Percentiles rank a stretch among this genome's conserved stretches.
Conservation (phyloP, 805 yeast species). For the Barnettozyma pratensis region DNA sequence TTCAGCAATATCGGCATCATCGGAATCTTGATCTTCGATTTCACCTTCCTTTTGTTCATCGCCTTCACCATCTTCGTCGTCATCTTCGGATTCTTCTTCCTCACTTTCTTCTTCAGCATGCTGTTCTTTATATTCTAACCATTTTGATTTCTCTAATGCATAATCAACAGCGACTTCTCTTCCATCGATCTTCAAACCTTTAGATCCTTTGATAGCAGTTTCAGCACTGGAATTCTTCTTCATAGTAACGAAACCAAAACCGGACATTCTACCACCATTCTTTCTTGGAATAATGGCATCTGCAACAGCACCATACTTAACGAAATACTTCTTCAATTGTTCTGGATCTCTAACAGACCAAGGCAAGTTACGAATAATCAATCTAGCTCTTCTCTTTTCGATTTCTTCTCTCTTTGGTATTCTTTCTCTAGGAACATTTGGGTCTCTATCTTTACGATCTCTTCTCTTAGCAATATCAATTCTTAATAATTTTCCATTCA, state of each 20-base stretch:
- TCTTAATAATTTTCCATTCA: conserved; percentile 61
- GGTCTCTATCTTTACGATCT: conserved; percentile 49
- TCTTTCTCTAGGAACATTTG: neutral
- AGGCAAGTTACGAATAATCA: conserved; percentile 88
- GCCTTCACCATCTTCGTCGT: conserved; percentile 22
- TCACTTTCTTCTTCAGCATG: conserved; percentile 31
- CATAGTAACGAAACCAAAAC: conserved; percentile 94
- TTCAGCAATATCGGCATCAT: conserved; percentile 24
- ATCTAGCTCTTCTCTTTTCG: conserved; percentile 80
- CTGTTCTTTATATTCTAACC: conserved; percentile 55
- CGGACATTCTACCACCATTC: conserved; percentile 83
- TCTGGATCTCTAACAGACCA: conserved; percentile 88
- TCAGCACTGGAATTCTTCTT: conserved; percentile 71
- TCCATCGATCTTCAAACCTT: conserved; percentile 77
- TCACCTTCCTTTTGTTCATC: conserved; percentile 17
- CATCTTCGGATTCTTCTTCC: conserved; percentile 27
- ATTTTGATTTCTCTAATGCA: conserved; percentile 82
- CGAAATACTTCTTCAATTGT: conserved; percentile 62
- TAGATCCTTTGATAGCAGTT: conserved; percentile 69
- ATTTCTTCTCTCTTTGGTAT: conserved; percentile 30
- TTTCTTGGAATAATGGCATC: conserved; percentile 89
- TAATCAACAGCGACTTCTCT: conserved; percentile 92
- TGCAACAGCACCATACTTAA: conserved; percentile 76
- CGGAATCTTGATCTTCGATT: conserved; percentile 24
- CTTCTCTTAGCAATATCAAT: conserved; percentile 91